Evolutionary conservation across 257 asterid species (phyloP).

Genomic region (Avicennia marina): DNA sequence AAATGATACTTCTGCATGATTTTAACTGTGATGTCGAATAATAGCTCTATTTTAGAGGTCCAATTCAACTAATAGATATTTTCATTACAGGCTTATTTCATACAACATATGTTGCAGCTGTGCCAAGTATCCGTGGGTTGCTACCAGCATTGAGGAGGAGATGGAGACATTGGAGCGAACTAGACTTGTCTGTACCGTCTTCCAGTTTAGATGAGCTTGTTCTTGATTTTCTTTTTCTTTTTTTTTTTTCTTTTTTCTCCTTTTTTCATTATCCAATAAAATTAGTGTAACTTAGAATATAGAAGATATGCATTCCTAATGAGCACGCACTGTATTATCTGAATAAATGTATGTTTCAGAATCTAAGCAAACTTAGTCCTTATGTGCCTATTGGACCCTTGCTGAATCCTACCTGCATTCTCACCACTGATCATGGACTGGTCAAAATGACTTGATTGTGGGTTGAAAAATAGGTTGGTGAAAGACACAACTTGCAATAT

Average conservation of each 20-base stretch:
- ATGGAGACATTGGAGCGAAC: constrained; percentile 16
- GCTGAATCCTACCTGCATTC: too few relatives aligned
- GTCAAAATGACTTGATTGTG: too few relatives aligned
- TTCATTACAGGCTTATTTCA: constrained; percentile 16
- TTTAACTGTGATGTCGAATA: background rate
- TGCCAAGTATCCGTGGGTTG: constrained; percentile 5
- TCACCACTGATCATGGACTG: too few relatives aligned
- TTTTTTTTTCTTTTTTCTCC: background rate
- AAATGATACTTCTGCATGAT: too few relatives aligned
- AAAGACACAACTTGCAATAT: too few relatives aligned
- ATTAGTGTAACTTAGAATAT: constrained; percentile 10
- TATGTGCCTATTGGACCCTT: background rate
- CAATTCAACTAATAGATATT: background rate
- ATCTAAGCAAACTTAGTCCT: background rate
- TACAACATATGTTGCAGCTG: constrained; percentile 1
- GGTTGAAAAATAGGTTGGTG: too few relatives aligned
- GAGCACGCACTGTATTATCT: constrained; percentile 7
- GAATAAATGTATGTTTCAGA: constrained; percentile 13
- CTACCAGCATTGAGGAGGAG: constrained; percentile 11
- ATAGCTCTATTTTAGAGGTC: background rate
- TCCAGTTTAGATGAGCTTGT: constrained; percentile 22
- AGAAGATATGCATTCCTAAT: constrained; percentile 14
- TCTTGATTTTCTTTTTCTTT: background rate
- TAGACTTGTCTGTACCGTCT: constrained; percentile 13
- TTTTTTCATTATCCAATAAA: constrained; percentile 11